Evolutionary conservation across 345 rosid genomes (phyloP), one percentile per base, ranked within the genome.

Genomic region (Moricandia arvensis): DNA sequence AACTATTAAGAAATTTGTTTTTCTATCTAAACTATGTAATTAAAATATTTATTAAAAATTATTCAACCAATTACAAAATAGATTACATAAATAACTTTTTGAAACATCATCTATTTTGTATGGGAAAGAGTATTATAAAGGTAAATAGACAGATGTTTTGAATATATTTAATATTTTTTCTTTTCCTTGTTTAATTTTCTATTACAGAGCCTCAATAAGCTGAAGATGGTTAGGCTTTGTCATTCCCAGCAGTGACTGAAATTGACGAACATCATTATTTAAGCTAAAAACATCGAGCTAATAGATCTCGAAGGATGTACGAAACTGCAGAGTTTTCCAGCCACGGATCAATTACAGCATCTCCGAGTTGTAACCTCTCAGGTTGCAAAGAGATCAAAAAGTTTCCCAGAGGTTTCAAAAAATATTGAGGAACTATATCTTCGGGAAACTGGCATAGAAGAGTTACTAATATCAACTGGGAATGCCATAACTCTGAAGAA

Each of bases 241-340:
- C 72, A 75, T 33, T 66, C 67, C n/a, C 67, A 31, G 2, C 37
- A 74, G 60, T 30, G 0, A 43, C 37, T 66, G 38, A 66, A 6
- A 6, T 75, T n/a, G 5, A 3, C 3, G 51, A 21, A n/a, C n/a
- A n/a, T n/a, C 11, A 8, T 75, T 10, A 8, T 8, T 29, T 13
- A 4, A 21, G 78, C 78, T n/a, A 31, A 12, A 57, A 33, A 45
- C 3, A 0, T 59, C 0, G 78, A 75, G 53, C 13, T 41, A 2
- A 27, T 76, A 0, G 69, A 76, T 62, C 63, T 76, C 7, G 26
- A n/a, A 62, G 79, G 74, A 0, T 76, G 79, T 6, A 38, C 13
- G 35, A 31, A 17, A 15, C 1, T 76, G 69, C 57, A 27, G 27
- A 69, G 17, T 12, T 60, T 69, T 8, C 74, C 79, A 49, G 69